Percentiles rank a stretch among this genome's conserved stretches.
These are phyloP conservation scores for Papiliotrema terrestris DNA, from an alignment of 1,284 basidiomycete species.

Conservation along the genomic window DNA sequence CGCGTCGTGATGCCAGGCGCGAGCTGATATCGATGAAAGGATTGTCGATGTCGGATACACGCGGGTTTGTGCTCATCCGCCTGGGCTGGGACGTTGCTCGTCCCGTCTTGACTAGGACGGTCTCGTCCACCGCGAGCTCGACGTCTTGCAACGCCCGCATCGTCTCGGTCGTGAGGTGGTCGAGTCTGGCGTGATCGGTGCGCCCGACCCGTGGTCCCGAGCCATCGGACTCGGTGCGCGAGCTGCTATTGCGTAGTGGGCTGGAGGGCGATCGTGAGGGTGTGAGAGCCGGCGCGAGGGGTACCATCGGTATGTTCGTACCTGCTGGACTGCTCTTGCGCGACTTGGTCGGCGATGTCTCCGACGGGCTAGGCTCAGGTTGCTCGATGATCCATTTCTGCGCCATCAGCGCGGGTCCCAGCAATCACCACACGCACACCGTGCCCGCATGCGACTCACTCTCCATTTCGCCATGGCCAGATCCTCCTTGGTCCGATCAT, in stretches of 20 bases:
- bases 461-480: conserved; percentile 43
- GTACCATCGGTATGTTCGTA: conserved; percentile 1
- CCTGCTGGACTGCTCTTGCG: background rate
- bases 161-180: conserved; percentile 32
- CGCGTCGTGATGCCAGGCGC: conserved; percentile 31
- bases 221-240: background rate
- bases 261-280: background rate
- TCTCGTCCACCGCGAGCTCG: conserved; percentile 42
- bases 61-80: conserved; percentile 29
- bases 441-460: conserved; percentile 21
- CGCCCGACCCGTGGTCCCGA: background rate
- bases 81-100: conserved; percentile 8
- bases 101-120: conserved; percentile 7
- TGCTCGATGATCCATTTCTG: conserved; percentile 42
- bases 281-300: background rate
- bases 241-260: background rate
- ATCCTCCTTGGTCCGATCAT: conserved; percentile 23
- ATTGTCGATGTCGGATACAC: conserved; percentile 32
- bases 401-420: background rate
- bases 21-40: conserved; percentile 34
- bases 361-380: background rate
- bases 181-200: background rate
- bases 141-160: conserved; percentile 37
- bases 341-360: background rate
- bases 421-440: conserved; percentile 1